Conservation (phyloP, 495 filamentous ascomycete species). For the Filosporella fistucella region DNA sequence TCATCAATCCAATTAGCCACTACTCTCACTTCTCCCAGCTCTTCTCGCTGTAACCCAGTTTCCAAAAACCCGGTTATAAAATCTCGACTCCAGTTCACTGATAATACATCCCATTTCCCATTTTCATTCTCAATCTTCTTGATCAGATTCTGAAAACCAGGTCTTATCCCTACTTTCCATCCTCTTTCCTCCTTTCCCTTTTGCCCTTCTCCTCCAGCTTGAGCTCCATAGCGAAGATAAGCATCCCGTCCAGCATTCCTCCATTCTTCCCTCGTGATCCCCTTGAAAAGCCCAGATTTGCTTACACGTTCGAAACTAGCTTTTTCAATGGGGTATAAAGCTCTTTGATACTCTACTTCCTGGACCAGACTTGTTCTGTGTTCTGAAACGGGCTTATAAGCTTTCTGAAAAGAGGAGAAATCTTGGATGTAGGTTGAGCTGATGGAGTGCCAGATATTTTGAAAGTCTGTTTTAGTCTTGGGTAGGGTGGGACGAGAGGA, state of each 20-base stretch:
- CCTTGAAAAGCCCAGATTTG: conserved; percentile 13
- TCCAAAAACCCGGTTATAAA: conserved; percentile 19
- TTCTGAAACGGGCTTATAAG: conserved; percentile 6
- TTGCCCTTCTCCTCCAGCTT: too few relatives aligned
- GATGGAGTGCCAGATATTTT: conserved; percentile 10
- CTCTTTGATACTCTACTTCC: conserved; percentile 13
- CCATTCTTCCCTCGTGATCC: conserved; percentile 12
- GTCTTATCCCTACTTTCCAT: conserved; percentile 15
- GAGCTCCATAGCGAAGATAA: too few relatives aligned
- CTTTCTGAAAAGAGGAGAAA: conserved; percentile 3
- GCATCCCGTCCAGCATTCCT: conserved; percentile 5
- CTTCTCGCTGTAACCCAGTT: background rate
- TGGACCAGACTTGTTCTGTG: conserved; percentile 2
- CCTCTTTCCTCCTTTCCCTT: conserved; percentile 2
- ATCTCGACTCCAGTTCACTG: conserved; percentile 18
- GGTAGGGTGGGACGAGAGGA: too few relatives aligned
- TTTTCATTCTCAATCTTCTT: background rate
- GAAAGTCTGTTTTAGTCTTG: background rate
- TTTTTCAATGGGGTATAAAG: conserved; percentile 9
- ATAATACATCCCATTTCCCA: conserved; percentile 12
- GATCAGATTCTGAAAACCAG: conserved; percentile 13
- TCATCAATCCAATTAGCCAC: conserved; percentile 13
- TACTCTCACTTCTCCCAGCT: background rate
- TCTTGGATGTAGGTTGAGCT: conserved; percentile 11
- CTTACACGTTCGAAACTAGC: conserved; percentile 18